Base-by-base conservation (phyloP, 2,329 filamentous ascomycete species). In the Neofusicoccum sp. region DNA sequence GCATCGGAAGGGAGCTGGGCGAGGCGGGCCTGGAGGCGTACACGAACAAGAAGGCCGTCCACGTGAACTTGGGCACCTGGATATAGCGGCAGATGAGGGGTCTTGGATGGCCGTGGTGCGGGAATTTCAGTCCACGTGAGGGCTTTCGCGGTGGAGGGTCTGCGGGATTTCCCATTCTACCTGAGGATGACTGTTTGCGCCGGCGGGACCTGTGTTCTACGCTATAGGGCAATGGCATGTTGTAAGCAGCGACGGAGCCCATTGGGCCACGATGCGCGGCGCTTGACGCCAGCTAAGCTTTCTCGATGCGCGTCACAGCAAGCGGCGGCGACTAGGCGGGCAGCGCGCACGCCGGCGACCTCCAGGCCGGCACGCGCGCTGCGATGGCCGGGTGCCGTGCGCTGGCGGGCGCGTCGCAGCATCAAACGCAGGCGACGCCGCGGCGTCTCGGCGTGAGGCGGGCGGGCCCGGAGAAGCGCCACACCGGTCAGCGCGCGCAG, bases 1-100 rank as follows among this genome's bases (percentile, higher is more conserved):
- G 85, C 3, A 85, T 87, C 70, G 86, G 86, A 28, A 76, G 85
- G 56, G 86, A 88, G 74, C 75, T 87, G 9, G 85, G 85, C 14
- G 85, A 87, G 73, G 84, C 84, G 54, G 85, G 84, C 2, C 73
- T 87, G 65, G 84, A 84, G 63, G 83, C 83, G n/a, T 88, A 88
- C 71, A 85, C 84, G 33, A 84, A 87, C 70, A 78, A 81, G 67
- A 88, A 88, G 78, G 76, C 80, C 28, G 74, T 82, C 54, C 79
- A 82, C 68, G 79, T 82, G 62, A 82, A 82, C 59, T 67, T 83
- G 50, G 80, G 79, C 14, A 78, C 71, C 33, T 77, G 71, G 72
- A 66, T 81, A 64, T 81, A 74, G 67, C 45, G 31, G 33, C 3
- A 34, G 16, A n/a, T 6, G 31, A 36, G 28, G 22, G 44, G 33